Base-by-base conservation (phyloP, 805 yeast genomes). In the Kregervanrija fluxuum region DNA sequence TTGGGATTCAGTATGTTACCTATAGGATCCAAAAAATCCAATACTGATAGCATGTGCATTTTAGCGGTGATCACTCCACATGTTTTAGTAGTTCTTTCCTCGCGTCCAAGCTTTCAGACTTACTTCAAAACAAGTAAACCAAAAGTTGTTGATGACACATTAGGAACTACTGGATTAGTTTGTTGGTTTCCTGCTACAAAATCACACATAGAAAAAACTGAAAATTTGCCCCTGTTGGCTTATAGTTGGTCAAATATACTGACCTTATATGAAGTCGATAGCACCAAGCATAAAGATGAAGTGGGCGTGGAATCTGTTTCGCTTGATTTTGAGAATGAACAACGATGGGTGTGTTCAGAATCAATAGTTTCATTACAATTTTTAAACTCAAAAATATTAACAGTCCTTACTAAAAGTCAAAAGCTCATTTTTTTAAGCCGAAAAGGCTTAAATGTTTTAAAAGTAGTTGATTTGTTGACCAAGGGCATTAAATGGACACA, bases 181-280 rank as follows among this genome's bases (percentile, higher is more conserved):
- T 61, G 74, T 12, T 83, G 91, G 93, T 80, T 68, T 51, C 93
- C 93, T 0, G 74, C 72, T 10, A 61, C 67, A 3, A 54, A 54
- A 9, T 47, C 45, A 32, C 51, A 50, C 12, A 56, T 55, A 54
- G 61, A 8, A 41, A 45, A n/a, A 44, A 36, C 56, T 53, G 52
- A 55, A 53, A 62, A 49, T 33, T 22, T 43, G 0, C 75, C 87
- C 0, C 63, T 71, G 47, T 59, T 86, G 36, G 90, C 85, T 0
- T 85, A 80, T 50, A 69, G 85, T 34, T 84, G 88, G 84, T 68
- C 77, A n/a, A 78, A 80, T 47, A 67, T 70, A 8, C 53, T 85
- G 43, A 77, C 80, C 0, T 54, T 86, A 1, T 51, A 81, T 8
- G 82, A 80, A 44, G 60, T 82, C 2, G 61, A 58, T 14, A 59